Percentiles rank a stretch among this genome's conserved stretches.
These are phyloP conservation scores for Epichloe elymi DNA, from an alignment of 2,329 filamentous ascomycete species.

Conservation along the genomic window DNA sequence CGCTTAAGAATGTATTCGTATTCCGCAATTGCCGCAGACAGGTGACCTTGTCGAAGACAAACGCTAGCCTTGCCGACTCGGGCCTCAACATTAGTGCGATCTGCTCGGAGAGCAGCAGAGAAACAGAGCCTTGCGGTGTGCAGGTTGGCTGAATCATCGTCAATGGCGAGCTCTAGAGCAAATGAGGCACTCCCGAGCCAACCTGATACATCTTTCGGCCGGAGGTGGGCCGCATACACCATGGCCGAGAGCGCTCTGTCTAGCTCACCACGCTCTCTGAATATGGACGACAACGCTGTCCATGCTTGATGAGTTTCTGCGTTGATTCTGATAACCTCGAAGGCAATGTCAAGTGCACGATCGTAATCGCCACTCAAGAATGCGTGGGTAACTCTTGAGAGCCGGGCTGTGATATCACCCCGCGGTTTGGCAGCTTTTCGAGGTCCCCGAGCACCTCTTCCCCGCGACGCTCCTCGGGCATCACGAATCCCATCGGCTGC, in stretches of 20 bases:
- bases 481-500: slow-evolving; percentile 10
- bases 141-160: slow-evolving; percentile 34
- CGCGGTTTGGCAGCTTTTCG: slow-evolving; percentile 54
- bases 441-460: slow-evolving; percentile 28
- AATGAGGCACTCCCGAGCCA: slow-evolving; percentile 49
- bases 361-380: slow-evolving; percentile 51
- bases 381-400: slow-evolving; percentile 53
- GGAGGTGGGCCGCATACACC: slow-evolving; percentile 48
- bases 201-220: slow-evolving; percentile 43
- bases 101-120: slow-evolving; percentile 44
- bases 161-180: slow-evolving; percentile 35
- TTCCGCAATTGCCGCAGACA: slow-evolving; percentile 40
- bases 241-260: slow-evolving; percentile 45
- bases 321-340: slow-evolving; percentile 55
- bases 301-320: slow-evolving; percentile 54
- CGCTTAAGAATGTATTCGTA: slow-evolving; percentile 42
- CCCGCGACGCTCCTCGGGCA: slow-evolving; percentile 11
- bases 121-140: slow-evolving; percentile 46
- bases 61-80: slow-evolving; percentile 47
- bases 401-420: slow-evolving; percentile 55
- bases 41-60: slow-evolving; percentile 40
- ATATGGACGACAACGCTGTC: slow-evolving; percentile 47
- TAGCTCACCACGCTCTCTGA: slow-evolving; percentile 44
- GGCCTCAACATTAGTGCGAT: slow-evolving; percentile 43
- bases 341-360: slow-evolving; percentile 42